phyloP scores from a whole-genome alignment of 2,329 filamentous ascomycete species.

The Apiospora hydei region DNA sequence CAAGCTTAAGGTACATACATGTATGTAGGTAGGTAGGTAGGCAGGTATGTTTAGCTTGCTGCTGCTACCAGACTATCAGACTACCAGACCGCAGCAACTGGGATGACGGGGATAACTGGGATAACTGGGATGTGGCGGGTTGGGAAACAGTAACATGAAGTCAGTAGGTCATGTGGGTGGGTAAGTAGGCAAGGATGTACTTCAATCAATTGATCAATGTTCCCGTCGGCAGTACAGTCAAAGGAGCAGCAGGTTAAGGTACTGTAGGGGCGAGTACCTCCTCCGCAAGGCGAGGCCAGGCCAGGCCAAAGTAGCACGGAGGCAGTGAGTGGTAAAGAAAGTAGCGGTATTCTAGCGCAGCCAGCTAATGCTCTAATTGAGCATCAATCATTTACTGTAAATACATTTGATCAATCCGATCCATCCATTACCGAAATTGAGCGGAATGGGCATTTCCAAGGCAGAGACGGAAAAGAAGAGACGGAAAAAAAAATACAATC shows the following conservation, averaged over 20 bases:
- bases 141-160: neutral
- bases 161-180: conserved; percentile 8
- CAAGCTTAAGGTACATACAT: neutral
- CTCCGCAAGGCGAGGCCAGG: too few relatives aligned
- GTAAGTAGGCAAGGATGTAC: neutral
- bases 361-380: neutral
- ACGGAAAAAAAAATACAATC: neutral
- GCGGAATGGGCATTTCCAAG: neutral
- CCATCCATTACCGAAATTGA: neutral
- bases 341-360: too few relatives aligned
- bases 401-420: neutral
- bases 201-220: too few relatives aligned
- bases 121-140: neutral
- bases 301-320: too few relatives aligned
- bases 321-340: neutral
- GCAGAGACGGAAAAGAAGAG: neutral
- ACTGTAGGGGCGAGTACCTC: too few relatives aligned
- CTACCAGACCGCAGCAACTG: neutral
- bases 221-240: neutral
- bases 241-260: neutral
- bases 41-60: neutral
- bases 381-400: neutral
- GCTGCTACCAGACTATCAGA: neutral
- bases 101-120: neutral
- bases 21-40: too few relatives aligned